A percentile compares a stretch with the other conserved stretches of the same genome.
Conservation (phyloP, 2,329 filamentous ascomycete species). For the Aspergillus sojae region DNA sequence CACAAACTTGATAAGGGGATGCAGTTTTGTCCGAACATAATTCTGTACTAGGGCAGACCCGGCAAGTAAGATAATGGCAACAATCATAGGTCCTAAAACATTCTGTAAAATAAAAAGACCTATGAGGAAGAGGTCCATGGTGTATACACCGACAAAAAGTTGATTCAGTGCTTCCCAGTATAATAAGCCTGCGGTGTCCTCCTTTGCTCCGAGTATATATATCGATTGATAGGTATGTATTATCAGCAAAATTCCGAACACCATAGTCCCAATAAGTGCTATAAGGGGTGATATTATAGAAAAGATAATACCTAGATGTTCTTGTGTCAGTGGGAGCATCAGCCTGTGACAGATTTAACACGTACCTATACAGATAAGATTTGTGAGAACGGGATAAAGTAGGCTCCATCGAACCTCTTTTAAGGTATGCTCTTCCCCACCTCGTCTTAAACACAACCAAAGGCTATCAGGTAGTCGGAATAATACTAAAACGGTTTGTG, state of each 20-base stretch:
- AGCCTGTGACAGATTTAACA: neutral
- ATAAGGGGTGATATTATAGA: slow-evolving; percentile 16
- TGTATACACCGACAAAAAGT: slow-evolving; percentile 17
- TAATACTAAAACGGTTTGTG: slow-evolving; percentile 13
- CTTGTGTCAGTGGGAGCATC: no score
- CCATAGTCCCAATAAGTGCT: slow-evolving; percentile 3
- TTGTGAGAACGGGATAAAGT: slow-evolving; percentile 17
- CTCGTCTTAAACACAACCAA: neutral
- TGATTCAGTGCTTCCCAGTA: slow-evolving; percentile 16
- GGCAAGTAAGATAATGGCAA: neutral
- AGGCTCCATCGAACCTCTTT: slow-evolving; percentile 12
- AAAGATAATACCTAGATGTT: slow-evolving; percentile 10
- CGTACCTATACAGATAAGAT: slow-evolving; percentile 16
- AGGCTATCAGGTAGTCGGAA: slow-evolving; percentile 13
- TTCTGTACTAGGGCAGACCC: neutral
- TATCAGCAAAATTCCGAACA: slow-evolving; percentile 10
- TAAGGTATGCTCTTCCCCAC: neutral
- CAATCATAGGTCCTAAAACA: slow-evolving; percentile 3
- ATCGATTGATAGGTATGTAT: slow-evolving; percentile 10
- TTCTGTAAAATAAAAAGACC: slow-evolving; percentile 13
- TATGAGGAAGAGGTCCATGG: slow-evolving; percentile 10
- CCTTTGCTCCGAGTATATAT: neutral
- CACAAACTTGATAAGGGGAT: neutral
- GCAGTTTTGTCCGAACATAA: neutral
- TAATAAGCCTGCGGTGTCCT: slow-evolving; percentile 12